Percentiles rank a stretch among this genome's conserved stretches.
phyloP scores from a whole-genome alignment of 2,329 filamentous ascomycete species.

The Colletotrichum sp. region DNA sequence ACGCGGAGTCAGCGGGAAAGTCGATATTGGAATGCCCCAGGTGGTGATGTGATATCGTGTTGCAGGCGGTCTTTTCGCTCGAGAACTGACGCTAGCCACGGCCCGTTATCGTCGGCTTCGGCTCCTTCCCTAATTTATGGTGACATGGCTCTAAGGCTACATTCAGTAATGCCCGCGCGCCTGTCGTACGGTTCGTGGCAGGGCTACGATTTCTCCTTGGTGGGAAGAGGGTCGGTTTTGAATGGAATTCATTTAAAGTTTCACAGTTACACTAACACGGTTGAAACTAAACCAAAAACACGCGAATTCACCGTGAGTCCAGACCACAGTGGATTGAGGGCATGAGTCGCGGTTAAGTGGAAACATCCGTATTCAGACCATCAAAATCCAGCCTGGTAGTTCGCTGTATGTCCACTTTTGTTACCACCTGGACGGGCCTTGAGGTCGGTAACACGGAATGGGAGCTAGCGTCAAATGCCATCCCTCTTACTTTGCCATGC shows the following conservation, averaged over 20 bases:
- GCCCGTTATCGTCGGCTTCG: neutral
- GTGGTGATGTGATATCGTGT: neutral
- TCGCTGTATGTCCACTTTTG: neutral
- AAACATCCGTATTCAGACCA: neutral
- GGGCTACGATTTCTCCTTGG: neutral
- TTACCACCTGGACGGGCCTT: neutral
- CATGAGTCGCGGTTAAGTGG: neutral
- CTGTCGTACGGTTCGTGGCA: neutral
- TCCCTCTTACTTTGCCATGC: neutral
- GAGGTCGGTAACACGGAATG: neutral
- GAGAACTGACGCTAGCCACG: neutral
- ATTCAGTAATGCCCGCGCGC: neutral
- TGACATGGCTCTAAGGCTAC: neutral
- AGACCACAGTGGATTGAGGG: neutral
- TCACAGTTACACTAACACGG: neutral
- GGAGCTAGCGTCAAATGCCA: neutral
- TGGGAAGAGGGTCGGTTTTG: neutral
- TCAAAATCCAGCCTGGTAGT: neutral
- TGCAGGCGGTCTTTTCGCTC: neutral
- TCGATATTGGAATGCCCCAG: neutral
- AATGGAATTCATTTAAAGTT: neutral
- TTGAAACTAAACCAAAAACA: neutral
- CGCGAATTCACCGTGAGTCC: neutral
- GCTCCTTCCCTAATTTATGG: neutral
- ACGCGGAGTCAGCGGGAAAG: neutral